These are phyloP conservation scores for Colletotrichum sidae DNA, from an alignment of 2,329 filamentous ascomycete species.

Conservation along the genomic window DNA sequence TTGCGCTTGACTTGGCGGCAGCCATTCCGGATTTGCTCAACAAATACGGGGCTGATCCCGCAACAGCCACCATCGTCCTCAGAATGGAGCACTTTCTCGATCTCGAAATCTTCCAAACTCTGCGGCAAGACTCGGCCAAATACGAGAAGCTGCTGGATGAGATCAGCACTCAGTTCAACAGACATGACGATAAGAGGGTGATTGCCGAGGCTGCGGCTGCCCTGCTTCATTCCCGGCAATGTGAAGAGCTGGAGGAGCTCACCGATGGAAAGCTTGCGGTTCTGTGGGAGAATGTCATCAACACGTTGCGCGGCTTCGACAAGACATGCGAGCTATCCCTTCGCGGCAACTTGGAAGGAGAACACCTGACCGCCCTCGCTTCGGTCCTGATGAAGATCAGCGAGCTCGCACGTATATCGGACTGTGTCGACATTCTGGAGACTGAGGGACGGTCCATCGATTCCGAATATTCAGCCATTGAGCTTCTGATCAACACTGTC, in stretches of 20 bases:
- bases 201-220: conserved; percentile 85
- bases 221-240: conserved; percentile 85
- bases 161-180: conserved; percentile 91
- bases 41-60: conserved; percentile 91
- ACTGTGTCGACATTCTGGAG: conserved; percentile 82
- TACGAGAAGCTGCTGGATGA: conserved; percentile 88
- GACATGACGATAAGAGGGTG: conserved; percentile 89
- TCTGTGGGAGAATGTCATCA: conserved; percentile 87
- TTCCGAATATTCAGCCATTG: conserved; percentile 66
- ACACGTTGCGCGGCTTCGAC: conserved; percentile 77
- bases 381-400: conserved; percentile 83
- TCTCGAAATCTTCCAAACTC: conserved; percentile 86
- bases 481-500: conserved; percentile 78
- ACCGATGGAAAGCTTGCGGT: conserved; percentile 83
- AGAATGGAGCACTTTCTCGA: conserved; percentile 88
- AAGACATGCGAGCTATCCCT: conserved; percentile 77
- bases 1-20: conserved; percentile 80
- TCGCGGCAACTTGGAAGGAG: conserved; percentile 75
- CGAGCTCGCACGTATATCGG: conserved; percentile 82
- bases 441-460: conserved; percentile 61
- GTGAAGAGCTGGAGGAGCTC: conserved; percentile 88
- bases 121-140: conserved; percentile 85
- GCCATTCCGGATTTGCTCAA: conserved; percentile 88
- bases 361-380: conserved; percentile 75
- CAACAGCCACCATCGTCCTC: conserved; percentile 86